Conservation (phyloP, 108 stramenopile genomes). For the Cyclostephanos tholiformis region DNA sequence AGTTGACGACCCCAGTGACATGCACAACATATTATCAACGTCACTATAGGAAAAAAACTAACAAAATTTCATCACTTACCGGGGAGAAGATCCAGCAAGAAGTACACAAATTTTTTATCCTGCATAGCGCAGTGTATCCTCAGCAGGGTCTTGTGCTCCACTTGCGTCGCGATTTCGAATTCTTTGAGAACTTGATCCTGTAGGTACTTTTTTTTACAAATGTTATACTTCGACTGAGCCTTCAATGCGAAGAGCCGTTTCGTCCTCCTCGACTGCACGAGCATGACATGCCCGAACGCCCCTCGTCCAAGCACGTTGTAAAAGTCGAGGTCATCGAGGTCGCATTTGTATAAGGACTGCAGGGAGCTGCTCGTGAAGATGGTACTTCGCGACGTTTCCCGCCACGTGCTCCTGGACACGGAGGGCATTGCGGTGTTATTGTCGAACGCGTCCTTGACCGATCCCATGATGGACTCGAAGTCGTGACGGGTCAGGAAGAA, state of each 20-base stretch:
- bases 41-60: too few species aligned
- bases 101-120: conserved; percentile 58
- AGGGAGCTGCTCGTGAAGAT: conserved; percentile 27
- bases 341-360: conserved; percentile 22
- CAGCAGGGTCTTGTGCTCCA: conserved; percentile 62
- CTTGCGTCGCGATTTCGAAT: conserved; percentile 45
- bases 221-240: conserved; percentile 60
- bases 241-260: conserved; percentile 69
- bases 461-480: conserved; percentile 63
- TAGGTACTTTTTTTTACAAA: conserved; percentile 52
- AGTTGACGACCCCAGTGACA: too few species aligned
- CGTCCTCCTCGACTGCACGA: conserved; percentile 40
- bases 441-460: conserved; percentile 59
- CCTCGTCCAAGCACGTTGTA: conserved; percentile 41
- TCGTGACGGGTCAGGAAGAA: conserved; percentile 58
- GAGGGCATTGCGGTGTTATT: conserved; percentile 17
- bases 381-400: conserved; percentile 14
- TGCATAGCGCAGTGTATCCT: conserved; percentile 58
- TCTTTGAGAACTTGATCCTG: conserved; percentile 64
- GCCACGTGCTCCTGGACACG: conserved; percentile 15
- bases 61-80: conserved; percentile 47
- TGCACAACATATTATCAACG: too few species aligned
- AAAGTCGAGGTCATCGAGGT: conserved; percentile 21
- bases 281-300: conserved; percentile 46
- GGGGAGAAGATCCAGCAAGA: conserved; percentile 61